These are phyloP conservation scores for Saussurea involucrata DNA, from an alignment of 129 eudicot species.

Conservation along the genomic window DNA sequence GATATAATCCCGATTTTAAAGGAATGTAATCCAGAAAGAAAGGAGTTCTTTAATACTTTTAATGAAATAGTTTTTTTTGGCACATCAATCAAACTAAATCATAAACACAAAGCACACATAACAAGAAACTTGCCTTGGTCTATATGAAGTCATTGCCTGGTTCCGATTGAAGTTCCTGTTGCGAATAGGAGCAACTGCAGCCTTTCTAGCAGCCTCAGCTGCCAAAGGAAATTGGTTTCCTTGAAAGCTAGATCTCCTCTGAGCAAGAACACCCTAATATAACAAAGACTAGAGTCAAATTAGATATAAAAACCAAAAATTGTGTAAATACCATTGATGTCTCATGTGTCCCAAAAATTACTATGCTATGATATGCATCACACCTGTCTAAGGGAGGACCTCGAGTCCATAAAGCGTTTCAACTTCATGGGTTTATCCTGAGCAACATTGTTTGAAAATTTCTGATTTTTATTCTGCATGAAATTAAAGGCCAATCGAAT, in stretches of 20 bases:
- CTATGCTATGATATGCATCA: background rate
- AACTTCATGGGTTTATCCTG: slow-evolving; percentile 57
- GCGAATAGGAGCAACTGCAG: slow-evolving; percentile 63
- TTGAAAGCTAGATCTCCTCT: slow-evolving; percentile 74
- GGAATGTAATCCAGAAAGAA: background rate
- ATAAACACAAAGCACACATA: background rate
- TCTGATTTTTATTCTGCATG: slow-evolving; percentile 62
- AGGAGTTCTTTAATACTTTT: background rate
- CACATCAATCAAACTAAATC: background rate
- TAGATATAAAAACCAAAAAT: background rate
- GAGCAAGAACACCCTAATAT: slow-evolving; percentile 75
- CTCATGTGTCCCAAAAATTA: background rate
- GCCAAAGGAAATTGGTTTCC: slow-evolving; percentile 74
- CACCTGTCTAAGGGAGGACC: slow-evolving; percentile 92
- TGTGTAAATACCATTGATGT: background rate
- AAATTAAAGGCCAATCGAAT: background rate
- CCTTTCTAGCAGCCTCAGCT: slow-evolving; percentile 80
- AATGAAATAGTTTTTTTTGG: too few species aligned
- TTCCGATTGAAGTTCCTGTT: slow-evolving; percentile 45
- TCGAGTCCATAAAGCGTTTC: slow-evolving; percentile 63
- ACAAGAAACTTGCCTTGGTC: slow-evolving; percentile 44
- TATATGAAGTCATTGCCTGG: slow-evolving; percentile 50
- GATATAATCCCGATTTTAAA: too few species aligned
- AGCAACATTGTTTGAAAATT: slow-evolving; percentile 36
- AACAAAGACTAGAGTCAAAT: background rate